Base-by-base conservation (phyloP, 2,329 filamentous ascomycete species). In the Taxawa tesnikishii region DNA sequence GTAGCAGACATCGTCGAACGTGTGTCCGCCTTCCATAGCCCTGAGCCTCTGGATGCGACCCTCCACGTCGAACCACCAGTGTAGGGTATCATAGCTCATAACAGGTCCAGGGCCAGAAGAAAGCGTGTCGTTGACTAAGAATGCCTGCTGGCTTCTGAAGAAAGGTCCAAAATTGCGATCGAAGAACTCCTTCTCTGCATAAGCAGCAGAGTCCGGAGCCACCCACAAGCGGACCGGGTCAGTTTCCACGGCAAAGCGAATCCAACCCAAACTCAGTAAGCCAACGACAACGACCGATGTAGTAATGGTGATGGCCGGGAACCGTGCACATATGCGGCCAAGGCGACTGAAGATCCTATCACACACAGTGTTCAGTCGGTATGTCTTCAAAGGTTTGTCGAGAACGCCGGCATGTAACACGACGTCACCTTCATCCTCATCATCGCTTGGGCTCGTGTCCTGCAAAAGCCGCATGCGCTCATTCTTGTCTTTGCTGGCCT, bases 211-310 rank as follows among this genome's bases (percentile, higher is more conserved):
- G 6, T 81, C 80, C 6, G 90, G 90, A 46, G 88, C 87, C n/a
- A 98, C 90, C 90, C 90, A 98, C 6, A 98, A 64, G 29, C 82
- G 76, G 8, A 92, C 90, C 5, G 90, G 90, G 40, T 96, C 81
- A 14, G 68, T 82, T 55, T 96, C 90, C 21, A 98, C 68, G n/a
- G 82, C 70, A 48, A 98, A 98, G 27, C 74, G 73, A 37, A 90
- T 62, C 83, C 84, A 93, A 2, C 90, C 90, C 21, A 88, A 59
- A 50, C 87, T 94, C 39, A 98, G 65, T 4, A 94, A 53, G 1
- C 67, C 70, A 8, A 94, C 80, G 3, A 90, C 49, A 2, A 90
- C 33, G n/a, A 94, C 53, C 40, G 82, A 88, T 6, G 68, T 62
- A 3, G 67, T 59, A 41, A 96, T 94, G 1, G 87, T 94, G 39